phyloP scores from a whole-genome alignment of 2,329 filamentous ascomycete species.

The Microsporum canis region DNA sequence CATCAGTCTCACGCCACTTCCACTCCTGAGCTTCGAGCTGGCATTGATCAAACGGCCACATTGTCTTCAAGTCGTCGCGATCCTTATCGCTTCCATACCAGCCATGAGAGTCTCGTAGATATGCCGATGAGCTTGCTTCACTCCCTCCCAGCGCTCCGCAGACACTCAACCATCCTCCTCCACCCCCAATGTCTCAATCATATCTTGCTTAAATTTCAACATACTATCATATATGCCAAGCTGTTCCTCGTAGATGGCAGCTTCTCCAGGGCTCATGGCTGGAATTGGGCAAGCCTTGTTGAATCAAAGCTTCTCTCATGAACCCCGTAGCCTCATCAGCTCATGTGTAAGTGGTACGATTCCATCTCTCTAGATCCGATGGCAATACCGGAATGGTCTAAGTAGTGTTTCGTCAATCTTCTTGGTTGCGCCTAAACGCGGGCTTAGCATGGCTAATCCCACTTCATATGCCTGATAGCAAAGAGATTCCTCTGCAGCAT shows the following conservation, averaged over 20 bases:
- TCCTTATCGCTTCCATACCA: constrained; percentile 12
- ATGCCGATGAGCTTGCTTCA: constrained; percentile 9
- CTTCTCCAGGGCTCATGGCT: constrained; percentile 10
- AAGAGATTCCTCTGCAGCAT: constrained; percentile 10
- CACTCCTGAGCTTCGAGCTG: not conserved
- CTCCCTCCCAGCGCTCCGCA: constrained; percentile 14
- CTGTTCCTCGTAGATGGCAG: constrained; percentile 12
- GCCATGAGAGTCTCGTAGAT: constrained; percentile 13
- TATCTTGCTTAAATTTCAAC: constrained; percentile 12
- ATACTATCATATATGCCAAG: constrained; percentile 12
- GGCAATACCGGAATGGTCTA: constrained; percentile 31
- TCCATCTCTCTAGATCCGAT: constrained; percentile 34
- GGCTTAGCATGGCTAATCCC: constrained; percentile 12
- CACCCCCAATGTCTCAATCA: constrained; percentile 14
- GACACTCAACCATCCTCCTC: constrained; percentile 13
- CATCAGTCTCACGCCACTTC: not conserved
- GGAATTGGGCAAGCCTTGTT: constrained; percentile 15
- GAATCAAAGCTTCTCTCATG: constrained; percentile 32
- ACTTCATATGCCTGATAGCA: constrained; percentile 24
- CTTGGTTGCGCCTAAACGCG: constrained; percentile 14
- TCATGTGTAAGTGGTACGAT: constrained; percentile 30
- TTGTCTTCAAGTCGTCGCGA: constrained; percentile 14
- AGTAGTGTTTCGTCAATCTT: constrained; percentile 28
- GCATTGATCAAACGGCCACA: constrained; percentile 16
- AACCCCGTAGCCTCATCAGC: constrained; percentile 29